Percentiles rank a stretch among this genome's conserved stretches.
These are phyloP conservation scores for Bruguiera gymnorhiza DNA, from an alignment of 345 rosid genomes.

Conservation along the genomic window DNA sequence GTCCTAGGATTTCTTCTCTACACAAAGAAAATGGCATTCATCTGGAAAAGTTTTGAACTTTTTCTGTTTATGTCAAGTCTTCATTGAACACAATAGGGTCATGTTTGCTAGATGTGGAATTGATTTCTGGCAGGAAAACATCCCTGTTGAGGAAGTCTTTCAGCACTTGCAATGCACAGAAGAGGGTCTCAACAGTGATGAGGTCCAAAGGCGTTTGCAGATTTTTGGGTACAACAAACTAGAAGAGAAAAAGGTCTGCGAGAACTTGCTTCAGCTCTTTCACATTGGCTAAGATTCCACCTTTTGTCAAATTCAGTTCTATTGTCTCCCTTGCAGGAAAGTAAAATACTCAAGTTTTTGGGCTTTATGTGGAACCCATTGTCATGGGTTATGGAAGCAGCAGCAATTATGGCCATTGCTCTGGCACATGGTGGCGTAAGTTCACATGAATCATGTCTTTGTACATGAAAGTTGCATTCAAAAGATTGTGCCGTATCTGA, in stretches of 20 bases:
- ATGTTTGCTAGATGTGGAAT: not conserved
- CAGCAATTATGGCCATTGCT: slow-evolving; percentile 54
- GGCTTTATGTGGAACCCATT: slow-evolving; percentile 70
- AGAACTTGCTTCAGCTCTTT: not conserved
- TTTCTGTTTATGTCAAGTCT: not conserved
- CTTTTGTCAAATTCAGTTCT: not conserved
- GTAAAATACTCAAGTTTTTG: slow-evolving; percentile 50
- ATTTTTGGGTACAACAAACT: slow-evolving; percentile 60
- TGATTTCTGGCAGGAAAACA: slow-evolving; percentile 44
- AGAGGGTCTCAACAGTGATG: slow-evolving; percentile 42
- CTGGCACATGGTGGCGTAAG: slow-evolving; percentile 56
- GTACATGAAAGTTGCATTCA: not conserved
- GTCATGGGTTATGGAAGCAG: slow-evolving; percentile 63
- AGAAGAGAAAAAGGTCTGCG: slow-evolving; percentile 53
- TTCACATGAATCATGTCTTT: not conserved
- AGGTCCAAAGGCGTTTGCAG: slow-evolving; percentile 41
- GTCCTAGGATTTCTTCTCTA: no score
- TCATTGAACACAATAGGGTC: not conserved
- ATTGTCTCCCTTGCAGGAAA: slow-evolving; percentile 35
- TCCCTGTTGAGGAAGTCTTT: slow-evolving; percentile 51
- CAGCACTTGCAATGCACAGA: slow-evolving; percentile 50
- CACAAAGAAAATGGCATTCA: no score
- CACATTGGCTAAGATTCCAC: not conserved
- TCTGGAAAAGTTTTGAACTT: no score
- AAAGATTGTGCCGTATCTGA: no score